Evolutionary conservation across 495 filamentous ascomycete genomes (phyloP), one percentile per base, ranked within the genome.

Genomic region (Penicillium longicatenatum): DNA sequence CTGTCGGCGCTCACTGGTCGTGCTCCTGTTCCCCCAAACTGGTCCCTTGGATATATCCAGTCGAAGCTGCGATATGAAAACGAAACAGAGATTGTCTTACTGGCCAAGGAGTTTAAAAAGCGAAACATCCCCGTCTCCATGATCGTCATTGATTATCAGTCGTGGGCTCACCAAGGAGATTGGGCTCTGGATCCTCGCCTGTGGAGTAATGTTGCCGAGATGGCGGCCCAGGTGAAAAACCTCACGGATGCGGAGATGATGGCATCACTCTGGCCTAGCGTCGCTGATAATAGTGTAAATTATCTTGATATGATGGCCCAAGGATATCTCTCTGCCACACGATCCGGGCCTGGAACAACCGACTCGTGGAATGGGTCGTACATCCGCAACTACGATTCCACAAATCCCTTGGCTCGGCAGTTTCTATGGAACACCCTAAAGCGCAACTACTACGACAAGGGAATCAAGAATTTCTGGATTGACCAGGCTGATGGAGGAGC

Each of bases 61-160:
- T 70, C 63, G 11, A 73, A 73, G 50, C 53, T 73, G n/a, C 66
- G 70, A 8, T 73, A 73, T 52, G 65, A 70, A 52, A 70, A 67
- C 26, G 64, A 73, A 35, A 63, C 58, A 0, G 70, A 73, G 44
- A 54, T 70, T 1, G 33, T 66, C 2, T 44, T 54, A 2, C 55
- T 73, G 8, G 68, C 70, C 12, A 57, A 64, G 48, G 24, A 62
- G 6, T 70, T 69, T 42, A 50, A 66, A 1, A 35, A 52, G 16
- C 52, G 55, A 21, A 12, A 65, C 6, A 62, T 73, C 24, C 70
- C 70, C 4, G 64, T 73, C 1, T 66, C 63, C 0, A 44, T 73
- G 52, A 63, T 73, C 16, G 68, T 73, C 16, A 73, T 73, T 21
- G 70, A 73, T 35, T 73, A 67, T 42, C 64, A 67, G n/a, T 67